Evolutionary conservation across 345 rosid genomes (phyloP), one percentile per base, ranked within the genome.

Genomic region (Chamaenerion angustifolium): DNA sequence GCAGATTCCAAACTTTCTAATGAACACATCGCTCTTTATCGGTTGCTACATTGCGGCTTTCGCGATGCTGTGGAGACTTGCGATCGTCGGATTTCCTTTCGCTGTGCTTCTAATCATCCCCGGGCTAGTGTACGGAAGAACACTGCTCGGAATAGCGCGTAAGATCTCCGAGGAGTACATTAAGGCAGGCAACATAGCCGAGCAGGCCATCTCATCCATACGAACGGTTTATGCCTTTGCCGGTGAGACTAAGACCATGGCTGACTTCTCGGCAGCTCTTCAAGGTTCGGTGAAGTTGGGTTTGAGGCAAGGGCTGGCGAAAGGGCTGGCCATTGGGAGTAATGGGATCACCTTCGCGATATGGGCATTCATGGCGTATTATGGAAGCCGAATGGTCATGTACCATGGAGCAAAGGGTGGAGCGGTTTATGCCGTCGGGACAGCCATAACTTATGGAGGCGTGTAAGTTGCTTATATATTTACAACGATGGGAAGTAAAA

Each of bases 361-460:
- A 21, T 61, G 65, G 65, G 46, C 65, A 12, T 61, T 61, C 14
- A 55, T 55, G 43, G 58, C 65, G 3, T 61, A 61, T 49, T 61
- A 61, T n/a, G 65, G 65, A 14, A 61, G 65, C 15, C 55, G 65
- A 21, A 25, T 61, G 55, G 65, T 54, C 40, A 49, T 61, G 59
- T 27, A 61, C 55, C 65, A 61, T 18, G 45, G 40, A 13, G 54
- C 53, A 23, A 19, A 55, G 12, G 65, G 65, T 0, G 65, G 65
- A 42, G 48, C 65, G 5, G 59, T 55, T 42, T 61, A 40, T 19
- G 59, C 42, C 12, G 65, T 55, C 8, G 65, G 65, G 19, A 14
- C 49, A 8, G 50, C 55, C 51, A 13, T 54, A 4, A 35, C 65
- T 7, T 8, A 48, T 10, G 65, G 65, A 2, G 65, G 65, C 48